A percentile compares a stretch with the other conserved stretches of the same genome.
phyloP scores from a whole-genome alignment of 2,329 filamentous ascomycete genomes.

The Epichloe gansuensis region DNA sequence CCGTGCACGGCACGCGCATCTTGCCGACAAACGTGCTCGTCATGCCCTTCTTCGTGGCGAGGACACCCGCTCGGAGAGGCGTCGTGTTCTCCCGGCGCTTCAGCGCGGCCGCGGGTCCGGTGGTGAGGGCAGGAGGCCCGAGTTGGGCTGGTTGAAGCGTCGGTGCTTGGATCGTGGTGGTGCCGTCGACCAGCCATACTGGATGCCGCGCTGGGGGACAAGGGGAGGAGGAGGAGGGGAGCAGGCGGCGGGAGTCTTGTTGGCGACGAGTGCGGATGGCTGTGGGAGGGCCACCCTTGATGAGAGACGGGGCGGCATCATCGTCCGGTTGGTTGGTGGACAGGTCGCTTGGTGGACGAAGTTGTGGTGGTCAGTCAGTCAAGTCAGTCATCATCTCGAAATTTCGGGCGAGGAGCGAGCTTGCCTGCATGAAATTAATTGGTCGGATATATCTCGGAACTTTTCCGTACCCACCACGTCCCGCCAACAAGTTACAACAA shows the following conservation, averaged over 20 bases:
- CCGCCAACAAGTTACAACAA: not conserved
- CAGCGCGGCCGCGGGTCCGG: conserved; percentile 49
- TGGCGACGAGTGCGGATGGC: conserved; percentile 18
- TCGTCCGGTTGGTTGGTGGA: conserved; percentile 9
- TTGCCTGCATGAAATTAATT: not conserved
- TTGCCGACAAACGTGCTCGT: conserved; percentile 77
- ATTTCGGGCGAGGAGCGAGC: not conserved
- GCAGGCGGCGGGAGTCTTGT: conserved; percentile 24
- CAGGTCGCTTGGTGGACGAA: no score
- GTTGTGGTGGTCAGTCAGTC: not conserved
- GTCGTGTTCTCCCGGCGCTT: conserved; percentile 45
- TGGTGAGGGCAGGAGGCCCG: conserved; percentile 42
- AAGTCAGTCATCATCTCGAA: not conserved
- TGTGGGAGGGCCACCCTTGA: conserved; percentile 31
- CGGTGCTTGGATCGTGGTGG: conserved; percentile 38
- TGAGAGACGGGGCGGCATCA: conserved; percentile 35
- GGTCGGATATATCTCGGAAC: conserved; percentile 9
- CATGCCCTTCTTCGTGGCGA: conserved; percentile 93
- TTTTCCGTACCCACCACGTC: no score
- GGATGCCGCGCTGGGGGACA: conserved; percentile 36
- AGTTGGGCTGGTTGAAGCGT: conserved; percentile 47
- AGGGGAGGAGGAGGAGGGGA: conserved; percentile 38
- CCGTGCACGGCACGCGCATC: conserved; percentile 71
- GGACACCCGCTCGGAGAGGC: conserved; percentile 62
- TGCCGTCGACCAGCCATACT: conserved; percentile 50